Evolutionary conservation across 768 basidiomycete genomes (phyloP), one percentile per base, ranked within the genome.

Genomic region (Lactarius tabidus): DNA sequence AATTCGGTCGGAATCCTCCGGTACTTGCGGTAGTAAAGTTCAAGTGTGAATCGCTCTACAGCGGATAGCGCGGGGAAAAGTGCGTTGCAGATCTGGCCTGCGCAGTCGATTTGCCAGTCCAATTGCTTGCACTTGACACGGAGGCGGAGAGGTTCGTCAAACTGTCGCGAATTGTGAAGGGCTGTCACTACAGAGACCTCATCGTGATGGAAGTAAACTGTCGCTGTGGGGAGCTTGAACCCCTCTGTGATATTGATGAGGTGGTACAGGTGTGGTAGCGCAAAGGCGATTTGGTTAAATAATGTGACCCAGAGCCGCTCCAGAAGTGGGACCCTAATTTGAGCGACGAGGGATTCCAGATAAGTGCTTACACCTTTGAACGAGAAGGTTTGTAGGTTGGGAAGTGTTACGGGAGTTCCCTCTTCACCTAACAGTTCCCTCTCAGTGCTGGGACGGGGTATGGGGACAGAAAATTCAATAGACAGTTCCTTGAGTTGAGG

Each of bases 151-250:
- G 18, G 20, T 9, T n/a, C 9, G 41, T n/a, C 6, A 18, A 4
- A 8, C n/a, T 3, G 1, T 9, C 2, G 20, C 0, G 18, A 4
- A 12, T 6, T 12, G 3, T n/a, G 43, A 20, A 9, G 2, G 9
- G 8, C 3, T 3, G 9, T 45, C 2, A 0, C n/a, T n/a, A 45
- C n/a, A n/a, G 9, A 45, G 9, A 45, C 43, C 9, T 8, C 9
- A 4, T 45, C n/a, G n/a, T 20, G 41, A 7, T 3, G 6, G n/a
- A 45, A 45, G 43, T 9, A n/a, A 45, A 45, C n/a, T 9, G 3
- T 45, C 10, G n/a, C 43, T n/a, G 2, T 45, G 43, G n/a, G 43
- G 43, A n/a, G n/a, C n/a, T 45, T 45, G 43, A 45, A 8, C 0
- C 9, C 2, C n/a, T 12, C 43, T n/a, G n/a, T 45, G 9, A 10